Evolutionary conservation across 192 early-diverging fungal genomes (phyloP), one percentile per base, ranked within the genome.

Genomic region (Gryganskiella cystojenkinii): DNA sequence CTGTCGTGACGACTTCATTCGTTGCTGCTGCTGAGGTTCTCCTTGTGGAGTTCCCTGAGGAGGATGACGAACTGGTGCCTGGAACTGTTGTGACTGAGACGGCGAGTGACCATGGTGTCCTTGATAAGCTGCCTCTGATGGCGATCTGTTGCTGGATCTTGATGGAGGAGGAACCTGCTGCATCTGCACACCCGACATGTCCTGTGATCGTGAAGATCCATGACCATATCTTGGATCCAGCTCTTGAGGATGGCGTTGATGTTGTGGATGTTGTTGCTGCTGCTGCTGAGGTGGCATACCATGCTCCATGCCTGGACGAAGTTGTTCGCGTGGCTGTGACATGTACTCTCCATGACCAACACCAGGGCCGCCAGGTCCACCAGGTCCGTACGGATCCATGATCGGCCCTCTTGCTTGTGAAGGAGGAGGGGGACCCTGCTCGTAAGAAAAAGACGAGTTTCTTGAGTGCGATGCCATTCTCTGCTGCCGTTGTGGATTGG

Each of bases 121-220:
- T 13, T 64, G 62, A 33, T 19, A 27, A 58, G 57, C 57, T 8
- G 44, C 51, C 35, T 68, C 66, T 0, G 66, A 60, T 11, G 66
- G 66, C n/a, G 66, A 52, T 31, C 57, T 22, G 45, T 64, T 64
- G 22, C 64, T 61, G 7, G 61, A 59, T n/a, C 70, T 46, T 31
- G 70, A 28, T 1, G 54, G 70, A 6, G 24, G 61, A n/a, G n/a
- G n/a, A 3, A n/a, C 56, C 35, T 63, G 69, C 31, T 49, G 54
- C 45, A 33, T 55, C 37, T 2, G 44, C 49, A 53, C 8, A 22
- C 24, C 27, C 6, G 71, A 64, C 54, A 72, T 49, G 24, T 72
- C 70, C 46, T 64, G 70, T 1, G 70, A 59, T 4, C 61, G 53
- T 10, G 70, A 72, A 0, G 50, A 17, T 4, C 44, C n/a, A 47